Percentiles rank a stretch among this genome's conserved stretches.
These are phyloP conservation scores for Candida ortonii DNA, from an alignment of 805 yeast species.

Conservation along the genomic window DNA sequence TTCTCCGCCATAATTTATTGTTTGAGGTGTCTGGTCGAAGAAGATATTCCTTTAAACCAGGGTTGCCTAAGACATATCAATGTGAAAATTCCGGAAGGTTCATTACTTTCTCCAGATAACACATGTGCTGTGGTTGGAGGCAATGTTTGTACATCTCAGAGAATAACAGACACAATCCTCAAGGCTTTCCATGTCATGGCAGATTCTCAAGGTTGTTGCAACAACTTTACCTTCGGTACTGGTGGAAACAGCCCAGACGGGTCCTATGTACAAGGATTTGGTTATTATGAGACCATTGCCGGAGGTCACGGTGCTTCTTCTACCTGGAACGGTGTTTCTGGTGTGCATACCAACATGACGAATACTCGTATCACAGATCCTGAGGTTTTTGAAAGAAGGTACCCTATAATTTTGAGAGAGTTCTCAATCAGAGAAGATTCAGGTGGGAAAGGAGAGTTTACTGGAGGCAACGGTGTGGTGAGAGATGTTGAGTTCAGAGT, in stretches of 20 bases:
- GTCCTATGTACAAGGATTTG: slow-evolving; percentile 63
- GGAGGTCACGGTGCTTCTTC: slow-evolving; percentile 93
- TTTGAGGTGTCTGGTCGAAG: slow-evolving; percentile 77
- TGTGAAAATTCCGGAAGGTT: slow-evolving; percentile 59
- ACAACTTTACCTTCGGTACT: slow-evolving; percentile 88
- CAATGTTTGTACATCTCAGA: slow-evolving; percentile 91
- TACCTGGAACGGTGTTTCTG: slow-evolving; percentile 81
- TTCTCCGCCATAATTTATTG: slow-evolving; percentile 87
- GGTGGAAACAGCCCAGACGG: slow-evolving; percentile 58
- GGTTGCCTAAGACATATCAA: slow-evolving; percentile 84
- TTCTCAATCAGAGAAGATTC: slow-evolving; percentile 68
- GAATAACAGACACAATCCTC: slow-evolving; percentile 85
- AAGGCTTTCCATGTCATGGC: slow-evolving; percentile 88
- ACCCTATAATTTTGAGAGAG: slow-evolving; percentile 75
- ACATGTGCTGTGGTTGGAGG: slow-evolving; percentile 96
- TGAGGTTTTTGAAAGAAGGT: slow-evolving; percentile 83
- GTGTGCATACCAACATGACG: slow-evolving; percentile 93
- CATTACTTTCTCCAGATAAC: slow-evolving; percentile 68
- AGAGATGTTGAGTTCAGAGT: slow-evolving; percentile 80
- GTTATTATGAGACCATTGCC: slow-evolving; percentile 91
- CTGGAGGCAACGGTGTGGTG: slow-evolving; percentile 84
- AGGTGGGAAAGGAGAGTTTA: slow-evolving; percentile 73
- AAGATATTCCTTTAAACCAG: slow-evolving; percentile 88
- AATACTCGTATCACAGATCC: slow-evolving; percentile 91
- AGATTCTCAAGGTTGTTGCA: slow-evolving; percentile 94